Evolutionary conservation across 2,329 filamentous ascomycete species (phyloP).

Genomic region (Eutypa lata): DNA sequence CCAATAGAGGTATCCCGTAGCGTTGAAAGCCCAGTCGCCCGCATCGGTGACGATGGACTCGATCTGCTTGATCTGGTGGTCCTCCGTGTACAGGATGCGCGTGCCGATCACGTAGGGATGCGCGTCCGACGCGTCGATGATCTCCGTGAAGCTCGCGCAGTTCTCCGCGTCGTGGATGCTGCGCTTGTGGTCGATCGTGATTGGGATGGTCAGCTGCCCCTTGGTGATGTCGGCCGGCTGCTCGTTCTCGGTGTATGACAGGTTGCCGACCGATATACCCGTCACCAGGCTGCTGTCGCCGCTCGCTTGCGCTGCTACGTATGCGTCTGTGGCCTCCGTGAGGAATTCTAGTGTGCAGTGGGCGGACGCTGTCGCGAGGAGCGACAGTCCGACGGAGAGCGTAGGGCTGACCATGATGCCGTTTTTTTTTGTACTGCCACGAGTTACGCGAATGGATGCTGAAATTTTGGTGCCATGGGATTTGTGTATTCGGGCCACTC

Average conservation of each 20-base stretch:
- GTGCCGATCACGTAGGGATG: slow-evolving; percentile 33
- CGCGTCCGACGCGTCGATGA: slow-evolving; percentile 29
- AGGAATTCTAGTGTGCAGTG: slow-evolving; percentile 18
- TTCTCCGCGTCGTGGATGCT: slow-evolving; percentile 29
- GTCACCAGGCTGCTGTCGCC: slow-evolving; percentile 14
- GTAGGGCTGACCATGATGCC: not conserved
- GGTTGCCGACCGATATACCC: slow-evolving; percentile 10
- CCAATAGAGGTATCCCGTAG: slow-evolving; percentile 24
- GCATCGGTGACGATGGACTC: slow-evolving; percentile 28
- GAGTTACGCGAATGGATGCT: too few relatives aligned
- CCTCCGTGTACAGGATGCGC: slow-evolving; percentile 23
- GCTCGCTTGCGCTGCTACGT: slow-evolving; percentile 20
- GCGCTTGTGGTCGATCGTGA: slow-evolving; percentile 30
- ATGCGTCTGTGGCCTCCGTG: slow-evolving; percentile 18
- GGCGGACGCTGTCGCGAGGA: slow-evolving; percentile 6
- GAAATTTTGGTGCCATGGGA: too few relatives aligned
- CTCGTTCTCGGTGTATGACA: slow-evolving; percentile 32
- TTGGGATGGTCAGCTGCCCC: slow-evolving; percentile 25
- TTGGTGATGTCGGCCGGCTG: slow-evolving; percentile 13
- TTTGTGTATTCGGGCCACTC: too few relatives aligned
- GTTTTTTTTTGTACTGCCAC: not conserved
- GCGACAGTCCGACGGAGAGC: not conserved
- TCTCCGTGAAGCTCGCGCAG: slow-evolving; percentile 39
- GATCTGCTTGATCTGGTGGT: slow-evolving; percentile 21
- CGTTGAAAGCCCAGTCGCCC: slow-evolving; percentile 30